Base-by-base conservation (phyloP, 2,329 filamentous ascomycete species). In the Aspergillus sergii region DNA sequence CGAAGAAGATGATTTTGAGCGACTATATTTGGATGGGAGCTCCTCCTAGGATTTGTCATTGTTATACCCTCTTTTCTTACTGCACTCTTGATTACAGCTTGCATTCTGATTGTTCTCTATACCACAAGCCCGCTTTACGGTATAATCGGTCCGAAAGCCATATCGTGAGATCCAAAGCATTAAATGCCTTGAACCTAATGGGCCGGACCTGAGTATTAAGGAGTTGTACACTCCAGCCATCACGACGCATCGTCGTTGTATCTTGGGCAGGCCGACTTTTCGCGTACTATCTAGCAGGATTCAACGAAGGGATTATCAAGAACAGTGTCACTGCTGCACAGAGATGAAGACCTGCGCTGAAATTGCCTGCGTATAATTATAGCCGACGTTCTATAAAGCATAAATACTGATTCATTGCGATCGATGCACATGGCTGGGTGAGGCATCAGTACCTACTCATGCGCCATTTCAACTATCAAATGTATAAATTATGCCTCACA, bases 1-100 rank as follows among this genome's bases (percentile, higher is more conserved):
- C 10, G 75, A 74, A 39, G 69, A 74, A 41, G 71, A 75, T 32
- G 75, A 78, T 23, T 71, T 78, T 66, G 67, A 71, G 28, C 66
- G 67, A 16, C 69, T 78, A 9, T 79, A 78, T 62, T 64, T 78
- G 60, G 66, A 71, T 57, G 69, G 68, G 59, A 69, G 64, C 63
- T 64, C 67, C 12, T 69, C 69, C 55, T 74, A 70, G 62, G 46
- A 46, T 57, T 66, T 36, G 36, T 58, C 34, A 36, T 59, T 28
- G 19, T 56, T 41, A 39, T 28, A 45, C 28, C 14, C 23, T 36
- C 39, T 14, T 54, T 54, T 16, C 57, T 60, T 45, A 12, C 30
- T 45, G 60, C 41, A 14, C 30, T 16, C n/a, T 55, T 36, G 51
- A 55, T 26, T 39, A 55, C 32, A 10, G n/a, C 23, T 39, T 39